phyloP scores from a whole-genome alignment of 768 basidiomycete genomes.

The Rhizopogon sp. region DNA sequence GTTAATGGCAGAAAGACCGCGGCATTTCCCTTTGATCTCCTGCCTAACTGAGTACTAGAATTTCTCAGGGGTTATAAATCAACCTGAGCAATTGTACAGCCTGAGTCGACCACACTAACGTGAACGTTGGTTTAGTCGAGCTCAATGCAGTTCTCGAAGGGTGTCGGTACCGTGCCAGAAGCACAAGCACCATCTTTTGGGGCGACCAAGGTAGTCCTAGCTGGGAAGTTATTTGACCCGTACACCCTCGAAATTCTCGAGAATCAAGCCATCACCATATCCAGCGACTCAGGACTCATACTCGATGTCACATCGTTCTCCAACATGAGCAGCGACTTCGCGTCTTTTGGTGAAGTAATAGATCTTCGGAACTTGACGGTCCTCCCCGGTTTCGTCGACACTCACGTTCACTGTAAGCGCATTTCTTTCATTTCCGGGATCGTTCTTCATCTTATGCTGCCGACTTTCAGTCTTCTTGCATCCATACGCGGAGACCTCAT shows the following conservation, averaged over 20 bases:
- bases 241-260: slow-evolving; percentile 34
- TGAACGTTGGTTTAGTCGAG: not conserved
- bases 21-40: no score
- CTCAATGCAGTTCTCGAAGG: not conserved
- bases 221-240: slow-evolving; percentile 50
- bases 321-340: not conserved
- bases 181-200: slow-evolving; percentile 3
- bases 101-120: not conserved
- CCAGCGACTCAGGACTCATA: slow-evolving; percentile 42
- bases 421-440: not conserved
- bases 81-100: no score
- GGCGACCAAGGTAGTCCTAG: slow-evolving; percentile 23
- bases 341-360: slow-evolving; percentile 27
- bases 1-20: no score
- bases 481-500: slow-evolving; percentile 53
- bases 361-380: slow-evolving; percentile 44
- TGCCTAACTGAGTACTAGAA: not conserved
- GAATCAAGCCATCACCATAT: slow-evolving; percentile 44
- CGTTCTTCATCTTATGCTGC: not conserved
- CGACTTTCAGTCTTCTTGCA: slow-evolving; percentile 49
- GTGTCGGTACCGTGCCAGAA: not conserved
- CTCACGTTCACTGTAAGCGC: slow-evolving; percentile 49
- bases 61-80: not conserved
- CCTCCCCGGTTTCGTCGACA: slow-evolving; percentile 54
- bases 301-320: slow-evolving; percentile 30